A percentile compares a stretch with the other conserved stretches of the same genome.
phyloP scores from a whole-genome alignment of 345 rosid species.

The Aethionema arabicum region DNA sequence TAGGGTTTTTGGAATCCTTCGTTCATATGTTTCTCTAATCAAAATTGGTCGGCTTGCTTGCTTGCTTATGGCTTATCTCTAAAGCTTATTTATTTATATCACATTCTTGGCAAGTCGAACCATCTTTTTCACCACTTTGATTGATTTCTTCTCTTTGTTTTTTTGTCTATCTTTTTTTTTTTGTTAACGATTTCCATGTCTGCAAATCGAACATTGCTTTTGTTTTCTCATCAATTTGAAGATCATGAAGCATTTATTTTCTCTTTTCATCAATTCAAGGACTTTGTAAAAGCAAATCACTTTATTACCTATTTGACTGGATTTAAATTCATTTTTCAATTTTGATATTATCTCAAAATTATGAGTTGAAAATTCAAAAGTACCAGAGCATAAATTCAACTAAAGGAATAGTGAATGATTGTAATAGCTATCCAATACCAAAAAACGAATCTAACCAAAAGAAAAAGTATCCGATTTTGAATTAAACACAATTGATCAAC shows the following conservation, averaged over 20 bases:
- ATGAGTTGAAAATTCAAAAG: conserved; percentile 31
- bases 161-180: not conserved
- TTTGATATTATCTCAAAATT: conserved; percentile 5
- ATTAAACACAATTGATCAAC: not conserved
- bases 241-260: conserved; percentile 29
- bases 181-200: conserved; percentile 23
- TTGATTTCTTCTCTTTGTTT: not conserved
- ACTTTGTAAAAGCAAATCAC: conserved; percentile 3
- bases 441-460: conserved; percentile 7
- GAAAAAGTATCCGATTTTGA: not conserved
- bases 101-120: conserved; percentile 27
- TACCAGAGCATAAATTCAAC: conserved; percentile 18
- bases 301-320: conserved; percentile 1
- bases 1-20: conserved; percentile 10
- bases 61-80: conserved; percentile 6
- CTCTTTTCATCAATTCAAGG: conserved; percentile 16
- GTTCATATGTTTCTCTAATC: conserved; percentile 27
- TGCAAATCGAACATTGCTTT: conserved; percentile 27
- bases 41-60: conserved; percentile 18
- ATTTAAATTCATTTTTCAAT: conserved; percentile 1
- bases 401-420: conserved; percentile 24
- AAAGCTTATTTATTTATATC: conserved; percentile 18
- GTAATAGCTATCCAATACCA: conserved; percentile 17
- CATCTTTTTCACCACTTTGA: conserved; percentile 16
- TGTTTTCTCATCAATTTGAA: conserved; percentile 37